A percentile compares a stretch with the other conserved stretches of the same genome.
Evolutionary conservation across 164 flowering plant species (phyloP).

Genomic region (Kalanchoe fedtschenkoi): DNA sequence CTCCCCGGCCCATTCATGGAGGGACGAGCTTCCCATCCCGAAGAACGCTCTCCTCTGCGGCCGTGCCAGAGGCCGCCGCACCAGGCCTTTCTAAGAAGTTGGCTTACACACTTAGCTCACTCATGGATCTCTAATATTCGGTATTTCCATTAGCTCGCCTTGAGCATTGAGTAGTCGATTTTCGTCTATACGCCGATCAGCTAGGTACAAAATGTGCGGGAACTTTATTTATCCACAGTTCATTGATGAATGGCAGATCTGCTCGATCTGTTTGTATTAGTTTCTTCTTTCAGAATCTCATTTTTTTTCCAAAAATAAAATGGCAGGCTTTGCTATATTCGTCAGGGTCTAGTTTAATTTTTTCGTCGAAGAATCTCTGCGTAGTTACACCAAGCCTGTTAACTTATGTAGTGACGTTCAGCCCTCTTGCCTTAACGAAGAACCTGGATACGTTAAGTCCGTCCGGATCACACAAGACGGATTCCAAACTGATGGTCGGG

Average conservation of each 20-base stretch:
- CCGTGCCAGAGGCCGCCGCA: constrained; percentile 46
- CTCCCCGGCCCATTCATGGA: constrained; percentile 34
- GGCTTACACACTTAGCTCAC: constrained; percentile 7
- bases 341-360: no score
- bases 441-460: no score
- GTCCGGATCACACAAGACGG: no score
- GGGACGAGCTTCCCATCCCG: constrained; percentile 53
- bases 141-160: not conserved
- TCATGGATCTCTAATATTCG: not conserved
- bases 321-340: not conserved
- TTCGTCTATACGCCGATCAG: not conserved
- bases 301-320: not conserved
- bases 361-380: no score
- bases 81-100: constrained; percentile 32
- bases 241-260: not conserved
- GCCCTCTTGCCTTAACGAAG: no score
- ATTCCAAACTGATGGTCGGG: no score
- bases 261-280: not conserved
- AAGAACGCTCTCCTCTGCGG: constrained; percentile 65
- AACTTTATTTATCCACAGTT: not conserved
- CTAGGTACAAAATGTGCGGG: no score
- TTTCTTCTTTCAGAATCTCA: not conserved
- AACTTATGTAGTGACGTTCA: no score
- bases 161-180: not conserved
- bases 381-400: no score